Conservation (phyloP, 306 rosid species). For the Sechiopsis laciniata region DNA sequence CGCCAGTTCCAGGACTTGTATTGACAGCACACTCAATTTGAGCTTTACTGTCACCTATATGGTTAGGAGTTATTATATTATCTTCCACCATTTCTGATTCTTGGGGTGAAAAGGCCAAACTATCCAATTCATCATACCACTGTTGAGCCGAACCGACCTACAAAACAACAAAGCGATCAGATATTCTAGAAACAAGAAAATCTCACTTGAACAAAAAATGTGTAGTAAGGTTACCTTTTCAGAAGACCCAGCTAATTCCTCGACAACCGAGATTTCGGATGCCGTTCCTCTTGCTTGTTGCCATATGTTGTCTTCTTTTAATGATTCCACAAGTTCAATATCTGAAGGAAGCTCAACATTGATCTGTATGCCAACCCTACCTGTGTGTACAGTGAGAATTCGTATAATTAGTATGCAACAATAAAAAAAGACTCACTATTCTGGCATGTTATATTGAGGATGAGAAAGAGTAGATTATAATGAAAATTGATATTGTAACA, state of each 20-base stretch:
- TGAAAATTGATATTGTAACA: conserved; percentile 4
- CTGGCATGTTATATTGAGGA: not conserved
- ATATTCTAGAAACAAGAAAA: conserved; percentile 18
- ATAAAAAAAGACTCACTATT: not conserved
- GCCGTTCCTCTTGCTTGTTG: conserved; percentile 81
- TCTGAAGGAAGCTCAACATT: conserved; percentile 53
- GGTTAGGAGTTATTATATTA: conserved; percentile 25
- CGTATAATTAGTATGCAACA: not conserved
- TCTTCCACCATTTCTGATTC: conserved; percentile 44
- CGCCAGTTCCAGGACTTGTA: conserved; percentile 87
- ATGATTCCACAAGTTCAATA: conserved; percentile 66
- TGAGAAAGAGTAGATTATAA: not conserved
- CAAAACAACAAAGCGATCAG: conserved; percentile 24
- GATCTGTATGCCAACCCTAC: conserved; percentile 51
- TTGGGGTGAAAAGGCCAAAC: conserved; percentile 47
- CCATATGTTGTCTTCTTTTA: conserved; percentile 75
- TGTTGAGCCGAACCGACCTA: conserved; percentile 76
- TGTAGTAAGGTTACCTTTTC: conserved; percentile 45
- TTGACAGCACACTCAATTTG: conserved; percentile 39
- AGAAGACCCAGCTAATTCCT: conserved; percentile 39
- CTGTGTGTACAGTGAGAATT: conserved; percentile 33
- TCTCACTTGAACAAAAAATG: conserved; percentile 6
- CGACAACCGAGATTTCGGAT: conserved; percentile 43
- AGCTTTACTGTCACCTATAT: conserved; percentile 36
- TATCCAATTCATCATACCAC: conserved; percentile 79